Conservation (phyloP, 345 rosid species). For the Eucalyptus pauciflora region DNA sequence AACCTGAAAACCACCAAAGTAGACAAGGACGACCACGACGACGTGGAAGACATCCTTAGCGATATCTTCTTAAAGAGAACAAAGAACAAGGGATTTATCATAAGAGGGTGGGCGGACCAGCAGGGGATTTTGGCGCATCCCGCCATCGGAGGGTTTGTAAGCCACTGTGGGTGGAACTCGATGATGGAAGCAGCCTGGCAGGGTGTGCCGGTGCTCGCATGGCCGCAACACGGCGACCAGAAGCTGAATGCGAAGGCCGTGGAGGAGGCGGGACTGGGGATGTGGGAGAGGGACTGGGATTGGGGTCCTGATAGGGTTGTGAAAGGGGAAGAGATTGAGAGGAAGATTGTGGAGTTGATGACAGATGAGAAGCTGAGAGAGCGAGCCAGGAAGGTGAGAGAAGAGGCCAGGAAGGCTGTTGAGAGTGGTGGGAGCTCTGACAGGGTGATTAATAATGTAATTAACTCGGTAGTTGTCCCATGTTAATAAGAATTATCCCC, state of each 20-base stretch:
- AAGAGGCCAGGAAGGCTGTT: constrained; percentile 10
- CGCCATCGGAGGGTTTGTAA: constrained; percentile 22
- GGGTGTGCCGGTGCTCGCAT: constrained; percentile 22
- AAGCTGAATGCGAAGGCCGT: constrained; percentile 15
- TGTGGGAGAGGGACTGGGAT: constrained; percentile 11
- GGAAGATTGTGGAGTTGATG: constrained; percentile 15
- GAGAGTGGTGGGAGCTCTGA: constrained; percentile 9
- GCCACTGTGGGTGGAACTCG: constrained; percentile 11
- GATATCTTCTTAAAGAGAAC: neutral
- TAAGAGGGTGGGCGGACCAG: constrained; percentile 30
- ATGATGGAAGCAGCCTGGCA: constrained; percentile 24
- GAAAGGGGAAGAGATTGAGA: constrained; percentile 22
- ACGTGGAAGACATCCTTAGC: constrained; percentile 10
- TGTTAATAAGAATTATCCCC: neutral
- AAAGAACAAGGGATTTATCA: constrained; percentile 6
- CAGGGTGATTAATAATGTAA: neutral
- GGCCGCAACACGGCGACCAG: constrained; percentile 37
- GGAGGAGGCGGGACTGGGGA: constrained; percentile 14
- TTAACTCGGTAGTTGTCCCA: neutral
- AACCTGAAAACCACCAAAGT: constrained; percentile 14
- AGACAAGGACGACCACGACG: constrained; percentile 28
- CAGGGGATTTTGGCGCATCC: constrained; percentile 13
- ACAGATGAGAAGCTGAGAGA: constrained; percentile 2
- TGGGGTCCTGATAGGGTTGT: constrained; percentile 3
- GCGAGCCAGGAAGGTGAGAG: constrained; percentile 1